Conservation (phyloP, 805 yeast genomes). For the Metschnikowia borealis region DNA sequence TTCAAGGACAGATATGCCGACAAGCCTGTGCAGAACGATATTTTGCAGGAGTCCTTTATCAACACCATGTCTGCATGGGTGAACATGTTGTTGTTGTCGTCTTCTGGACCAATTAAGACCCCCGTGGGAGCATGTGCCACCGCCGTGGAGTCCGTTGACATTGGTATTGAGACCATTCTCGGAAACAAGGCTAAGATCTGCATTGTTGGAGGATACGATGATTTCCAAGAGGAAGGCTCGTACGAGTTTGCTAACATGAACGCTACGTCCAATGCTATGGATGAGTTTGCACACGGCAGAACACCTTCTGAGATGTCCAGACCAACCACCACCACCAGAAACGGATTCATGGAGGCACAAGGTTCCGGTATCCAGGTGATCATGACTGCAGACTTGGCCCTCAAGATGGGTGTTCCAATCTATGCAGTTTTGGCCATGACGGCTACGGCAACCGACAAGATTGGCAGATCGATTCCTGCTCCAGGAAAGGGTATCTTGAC, state of each 20-base stretch:
- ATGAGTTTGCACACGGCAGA: slow-evolving; percentile 92
- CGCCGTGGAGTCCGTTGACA: slow-evolving; percentile 94
- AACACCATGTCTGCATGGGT: slow-evolving; percentile 99
- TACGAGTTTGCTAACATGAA: slow-evolving; percentile 98
- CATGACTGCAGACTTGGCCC: slow-evolving; percentile 91
- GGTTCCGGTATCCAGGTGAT: slow-evolving; percentile 98
- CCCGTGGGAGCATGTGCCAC: slow-evolving; percentile 99
- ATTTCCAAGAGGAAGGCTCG: slow-evolving; percentile 98
- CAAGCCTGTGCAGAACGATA: slow-evolving; percentile 93
- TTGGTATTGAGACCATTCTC: slow-evolving; percentile 90
- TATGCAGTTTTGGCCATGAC: slow-evolving; percentile 92
- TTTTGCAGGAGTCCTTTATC: slow-evolving; percentile 96
- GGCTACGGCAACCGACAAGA: slow-evolving; percentile 97
- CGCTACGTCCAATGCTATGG: slow-evolving; percentile 88
- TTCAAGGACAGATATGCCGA: slow-evolving; percentile 92
- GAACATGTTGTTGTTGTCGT: slow-evolving; percentile 92
- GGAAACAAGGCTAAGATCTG: slow-evolving; percentile 94
- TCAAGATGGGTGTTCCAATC: slow-evolving; percentile 98
- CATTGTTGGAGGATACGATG: slow-evolving; percentile 98
- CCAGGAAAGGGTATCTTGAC: slow-evolving; percentile 99
- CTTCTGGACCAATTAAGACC: slow-evolving; percentile 98
- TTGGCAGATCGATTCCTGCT: slow-evolving; percentile 98
- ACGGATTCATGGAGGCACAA: slow-evolving; percentile 99
- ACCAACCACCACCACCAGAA: slow-evolving; percentile 93
- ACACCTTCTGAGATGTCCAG: slow-evolving; percentile 98